These are phyloP conservation scores for Thelephora terrestris DNA, from an alignment of 1,284 basidiomycete species.

Conservation along the genomic window DNA sequence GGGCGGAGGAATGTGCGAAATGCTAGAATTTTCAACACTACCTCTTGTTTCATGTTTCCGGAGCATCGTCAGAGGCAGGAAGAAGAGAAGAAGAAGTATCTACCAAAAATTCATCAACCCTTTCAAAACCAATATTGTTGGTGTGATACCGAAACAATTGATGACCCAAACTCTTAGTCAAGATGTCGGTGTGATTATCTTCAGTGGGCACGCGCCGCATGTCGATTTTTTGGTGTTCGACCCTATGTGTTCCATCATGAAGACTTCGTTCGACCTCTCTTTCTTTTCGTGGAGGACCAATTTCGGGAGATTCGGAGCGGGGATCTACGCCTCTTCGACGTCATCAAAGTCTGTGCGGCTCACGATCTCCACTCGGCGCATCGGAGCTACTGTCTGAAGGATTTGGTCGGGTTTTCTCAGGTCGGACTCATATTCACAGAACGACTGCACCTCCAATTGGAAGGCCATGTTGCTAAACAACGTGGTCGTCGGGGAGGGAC, in stretches of 20 bases:
- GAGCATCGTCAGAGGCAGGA: no score
- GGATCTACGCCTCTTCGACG: constrained; percentile 49
- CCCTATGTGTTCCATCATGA: constrained; percentile 51
- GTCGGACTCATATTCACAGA: constrained; percentile 54
- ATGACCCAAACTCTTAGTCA: no score
- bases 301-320: constrained; percentile 55
- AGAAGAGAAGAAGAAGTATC: no score
- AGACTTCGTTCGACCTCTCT: constrained; percentile 47
- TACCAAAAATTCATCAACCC: no score
- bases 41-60: no score
- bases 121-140: no score
- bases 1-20: no score
- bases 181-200: no score
- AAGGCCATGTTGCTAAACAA: constrained; percentile 59
- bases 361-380: not conserved
- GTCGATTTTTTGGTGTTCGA: no score
- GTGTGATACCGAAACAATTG: no score
- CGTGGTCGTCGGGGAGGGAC: constrained; percentile 55
- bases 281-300: constrained; percentile 54
- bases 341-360: constrained; percentile 45
- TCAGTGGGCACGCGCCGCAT: no score
- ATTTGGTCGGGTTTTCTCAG: constrained; percentile 22
- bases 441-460: constrained; percentile 34
- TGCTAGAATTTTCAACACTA: no score
- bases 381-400: not conserved